Conservation (phyloP, 2,329 filamentous ascomycete species). For the Cytospora piceae region DNA sequence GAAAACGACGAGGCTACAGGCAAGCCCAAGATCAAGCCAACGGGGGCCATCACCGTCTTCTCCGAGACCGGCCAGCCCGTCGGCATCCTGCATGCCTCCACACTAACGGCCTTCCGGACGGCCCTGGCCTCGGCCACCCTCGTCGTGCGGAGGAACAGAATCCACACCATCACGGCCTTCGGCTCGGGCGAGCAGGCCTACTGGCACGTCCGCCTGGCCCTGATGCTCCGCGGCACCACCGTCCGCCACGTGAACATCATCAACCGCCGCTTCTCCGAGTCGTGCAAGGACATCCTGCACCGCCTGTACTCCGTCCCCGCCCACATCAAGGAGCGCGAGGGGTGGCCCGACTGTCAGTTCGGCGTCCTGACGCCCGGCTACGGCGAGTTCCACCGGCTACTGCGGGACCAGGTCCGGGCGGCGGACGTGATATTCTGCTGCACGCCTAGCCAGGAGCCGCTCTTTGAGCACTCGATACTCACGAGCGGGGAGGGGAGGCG, state of each 20-base stretch:
- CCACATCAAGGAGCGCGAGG: conserved; percentile 57
- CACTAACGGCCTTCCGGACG: conserved; percentile 80
- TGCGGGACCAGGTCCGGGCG: conserved; percentile 71
- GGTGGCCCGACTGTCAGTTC: conserved; percentile 70
- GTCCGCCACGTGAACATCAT: conserved; percentile 83
- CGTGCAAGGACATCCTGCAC: conserved; percentile 55
- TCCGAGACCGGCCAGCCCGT: conserved; percentile 62
- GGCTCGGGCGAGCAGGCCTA: conserved; percentile 89
- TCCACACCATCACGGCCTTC: conserved; percentile 81
- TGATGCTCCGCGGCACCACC: conserved; percentile 71
- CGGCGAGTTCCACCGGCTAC: conserved; percentile 65
- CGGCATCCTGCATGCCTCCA: conserved; percentile 73
- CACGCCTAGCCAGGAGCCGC: conserved; percentile 72
- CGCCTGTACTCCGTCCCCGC: conserved; percentile 50
- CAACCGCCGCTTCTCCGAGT: conserved; percentile 70
- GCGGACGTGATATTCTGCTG: conserved; percentile 88
- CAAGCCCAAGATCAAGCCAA: conserved; percentile 51
- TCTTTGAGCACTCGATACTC: conserved; percentile 76
- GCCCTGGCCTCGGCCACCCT: conserved; percentile 72
- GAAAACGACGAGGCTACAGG: conserved; percentile 34
- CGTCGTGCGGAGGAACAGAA: conserved; percentile 65
- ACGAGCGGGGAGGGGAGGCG: conserved; percentile 71
- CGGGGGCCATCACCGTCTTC: conserved; percentile 73
- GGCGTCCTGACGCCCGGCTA: conserved; percentile 71
- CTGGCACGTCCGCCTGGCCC: conserved; percentile 87